These are phyloP conservation scores for Phyllachora maydis DNA, from an alignment of 2,329 filamentous ascomycete genomes.

Conservation along the genomic window DNA sequence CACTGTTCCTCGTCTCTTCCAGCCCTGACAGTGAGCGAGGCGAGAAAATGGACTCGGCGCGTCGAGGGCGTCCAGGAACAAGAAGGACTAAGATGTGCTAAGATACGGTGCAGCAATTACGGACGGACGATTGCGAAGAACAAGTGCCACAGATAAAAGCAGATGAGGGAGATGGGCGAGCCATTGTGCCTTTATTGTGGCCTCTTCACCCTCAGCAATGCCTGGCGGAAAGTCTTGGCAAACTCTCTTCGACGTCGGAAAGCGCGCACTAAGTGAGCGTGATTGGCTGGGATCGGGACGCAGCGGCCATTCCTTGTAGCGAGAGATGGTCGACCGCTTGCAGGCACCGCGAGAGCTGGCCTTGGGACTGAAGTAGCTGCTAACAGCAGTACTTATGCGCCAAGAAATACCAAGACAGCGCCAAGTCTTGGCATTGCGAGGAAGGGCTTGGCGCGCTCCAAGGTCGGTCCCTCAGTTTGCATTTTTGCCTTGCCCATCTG, in stretches of 20 bases:
- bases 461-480: constrained; percentile 10
- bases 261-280: constrained; percentile 5
- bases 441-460: no score
- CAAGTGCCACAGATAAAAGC: no score
- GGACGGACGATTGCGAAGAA: no score
- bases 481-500: neutral
- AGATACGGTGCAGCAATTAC: no score
- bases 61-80: no score
- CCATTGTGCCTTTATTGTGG: constrained; percentile 11
- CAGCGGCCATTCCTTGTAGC: constrained; percentile 5
- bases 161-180: no score
- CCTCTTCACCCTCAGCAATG: constrained; percentile 7
- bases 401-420: constrained; percentile 10
- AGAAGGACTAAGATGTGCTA: no score
- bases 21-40: no score
- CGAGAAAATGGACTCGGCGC: no score
- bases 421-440: constrained; percentile 15
- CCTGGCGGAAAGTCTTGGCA: constrained; percentile 9
- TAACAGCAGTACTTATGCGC: constrained; percentile 7
- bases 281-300: constrained; percentile 6
- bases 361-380: neutral
- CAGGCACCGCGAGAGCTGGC: neutral
- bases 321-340: constrained; percentile 3
- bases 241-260: constrained; percentile 12
- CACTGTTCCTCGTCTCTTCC: no score